These are phyloP conservation scores for Penicillium sp. DNA, from an alignment of 2,329 filamentous ascomycete species.

Conservation along the genomic window DNA sequence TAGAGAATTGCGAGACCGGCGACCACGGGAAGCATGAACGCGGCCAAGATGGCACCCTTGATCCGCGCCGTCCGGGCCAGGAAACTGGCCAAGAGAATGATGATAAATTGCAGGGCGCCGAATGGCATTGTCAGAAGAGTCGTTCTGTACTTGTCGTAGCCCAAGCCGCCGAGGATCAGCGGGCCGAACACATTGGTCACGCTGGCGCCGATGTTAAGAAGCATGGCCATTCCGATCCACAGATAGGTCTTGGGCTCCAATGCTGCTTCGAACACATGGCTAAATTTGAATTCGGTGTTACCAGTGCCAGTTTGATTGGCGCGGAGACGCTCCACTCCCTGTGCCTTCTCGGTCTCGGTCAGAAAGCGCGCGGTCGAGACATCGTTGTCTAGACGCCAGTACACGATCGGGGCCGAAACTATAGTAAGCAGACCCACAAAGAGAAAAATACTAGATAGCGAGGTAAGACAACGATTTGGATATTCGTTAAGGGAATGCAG, in stretches of 20 bases:
- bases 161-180: conserved; percentile 57
- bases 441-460: conserved; percentile 49
- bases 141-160: conserved; percentile 54
- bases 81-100: conserved; percentile 57
- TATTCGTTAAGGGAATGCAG: background rate
- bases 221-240: conserved; percentile 56
- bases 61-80: conserved; percentile 53
- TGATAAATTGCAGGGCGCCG: conserved; percentile 55
- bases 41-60: conserved; percentile 54
- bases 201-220: conserved; percentile 59
- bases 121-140: conserved; percentile 64
- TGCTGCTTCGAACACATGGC: conserved; percentile 41
- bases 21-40: conserved; percentile 56
- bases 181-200: conserved; percentile 63
- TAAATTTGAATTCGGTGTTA: conserved; percentile 44
- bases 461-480: background rate
- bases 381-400: conserved; percentile 56
- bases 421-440: conserved; percentile 59
- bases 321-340: conserved; percentile 48
- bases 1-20: conserved; percentile 55
- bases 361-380: conserved; percentile 50
- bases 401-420: conserved; percentile 53
- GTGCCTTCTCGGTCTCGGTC: conserved; percentile 43
- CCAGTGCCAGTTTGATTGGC: conserved; percentile 48
- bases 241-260: conserved; percentile 51